Conservation (phyloP, 139 green algal species). For the Volvox reticuliferus region DNA sequence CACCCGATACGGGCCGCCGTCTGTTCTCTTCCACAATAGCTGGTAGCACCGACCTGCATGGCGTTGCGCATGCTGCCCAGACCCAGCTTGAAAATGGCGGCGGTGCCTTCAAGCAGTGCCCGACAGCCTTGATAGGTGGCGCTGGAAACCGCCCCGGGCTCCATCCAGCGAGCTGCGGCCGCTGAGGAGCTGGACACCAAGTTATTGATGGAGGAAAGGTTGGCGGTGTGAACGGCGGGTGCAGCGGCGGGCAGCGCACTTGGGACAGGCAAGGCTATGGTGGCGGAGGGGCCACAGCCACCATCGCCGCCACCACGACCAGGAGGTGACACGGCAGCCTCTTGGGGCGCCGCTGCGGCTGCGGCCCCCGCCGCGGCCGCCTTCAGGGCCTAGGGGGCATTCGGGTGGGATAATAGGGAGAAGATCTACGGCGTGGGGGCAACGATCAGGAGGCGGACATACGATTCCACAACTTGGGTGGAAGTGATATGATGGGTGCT, state of each 20-base stretch:
- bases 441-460: no score
- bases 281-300: background rate
- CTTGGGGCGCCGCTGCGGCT: background rate
- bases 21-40: background rate
- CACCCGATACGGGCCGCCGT: no score
- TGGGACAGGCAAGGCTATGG: background rate
- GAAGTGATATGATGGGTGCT: no score
- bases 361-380: background rate
- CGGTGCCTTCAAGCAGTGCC: slow-evolving; percentile 22
- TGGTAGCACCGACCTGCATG: background rate
- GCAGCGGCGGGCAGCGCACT: background rate
- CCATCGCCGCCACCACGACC: background rate
- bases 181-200: background rate
- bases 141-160: background rate
- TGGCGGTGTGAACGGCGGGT: background rate
- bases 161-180: background rate
- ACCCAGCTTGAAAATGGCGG: slow-evolving; percentile 20
- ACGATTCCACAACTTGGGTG: no score
- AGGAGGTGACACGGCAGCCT: background rate
- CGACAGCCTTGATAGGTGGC: background rate
- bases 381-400: no score
- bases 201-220: no score
- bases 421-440: no score
- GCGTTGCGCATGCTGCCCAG: background rate
- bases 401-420: no score